Evolutionary conservation across 164 flowering plant species (phyloP).

Genomic region (Taxillus chinensis): DNA sequence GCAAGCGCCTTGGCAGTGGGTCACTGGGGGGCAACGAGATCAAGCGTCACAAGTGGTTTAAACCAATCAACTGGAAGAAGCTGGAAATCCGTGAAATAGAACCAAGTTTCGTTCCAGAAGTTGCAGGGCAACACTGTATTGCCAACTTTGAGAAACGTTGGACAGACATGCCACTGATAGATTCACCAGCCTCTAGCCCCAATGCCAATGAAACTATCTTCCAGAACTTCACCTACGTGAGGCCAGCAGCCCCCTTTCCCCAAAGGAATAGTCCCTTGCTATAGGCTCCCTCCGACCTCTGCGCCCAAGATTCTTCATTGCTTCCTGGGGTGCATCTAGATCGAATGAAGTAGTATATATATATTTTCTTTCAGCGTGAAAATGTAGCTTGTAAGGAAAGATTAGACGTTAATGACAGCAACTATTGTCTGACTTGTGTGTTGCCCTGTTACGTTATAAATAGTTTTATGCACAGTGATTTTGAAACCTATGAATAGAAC

Average conservation of each 20-base stretch:
- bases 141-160: slow-evolving; percentile 78
- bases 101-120: slow-evolving; percentile 79
- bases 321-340: too few species aligned
- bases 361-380: too few species aligned
- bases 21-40: slow-evolving; percentile 60
- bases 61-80: slow-evolving; percentile 80
- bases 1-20: slow-evolving; percentile 76
- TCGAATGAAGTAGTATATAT: too few species aligned
- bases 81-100: slow-evolving; percentile 54
- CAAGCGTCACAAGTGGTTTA: slow-evolving; percentile 83
- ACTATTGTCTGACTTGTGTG: too few species aligned
- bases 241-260: slow-evolving; percentile 46
- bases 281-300: neutral
- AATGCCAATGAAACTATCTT: slow-evolving; percentile 39
- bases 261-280: slow-evolving; percentile 4
- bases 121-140: slow-evolving; percentile 62
- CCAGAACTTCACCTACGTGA: slow-evolving; percentile 56
- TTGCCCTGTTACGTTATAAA: too few species aligned
- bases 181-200: slow-evolving; percentile 79
- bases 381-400: too few species aligned
- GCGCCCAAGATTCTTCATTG: neutral
- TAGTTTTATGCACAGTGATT: too few species aligned
- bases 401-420: too few species aligned
- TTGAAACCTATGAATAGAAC: too few species aligned
- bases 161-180: slow-evolving; percentile 65